Evolutionary conservation across 345 rosid genomes (phyloP).

Genomic region (Physaria fendleri): DNA sequence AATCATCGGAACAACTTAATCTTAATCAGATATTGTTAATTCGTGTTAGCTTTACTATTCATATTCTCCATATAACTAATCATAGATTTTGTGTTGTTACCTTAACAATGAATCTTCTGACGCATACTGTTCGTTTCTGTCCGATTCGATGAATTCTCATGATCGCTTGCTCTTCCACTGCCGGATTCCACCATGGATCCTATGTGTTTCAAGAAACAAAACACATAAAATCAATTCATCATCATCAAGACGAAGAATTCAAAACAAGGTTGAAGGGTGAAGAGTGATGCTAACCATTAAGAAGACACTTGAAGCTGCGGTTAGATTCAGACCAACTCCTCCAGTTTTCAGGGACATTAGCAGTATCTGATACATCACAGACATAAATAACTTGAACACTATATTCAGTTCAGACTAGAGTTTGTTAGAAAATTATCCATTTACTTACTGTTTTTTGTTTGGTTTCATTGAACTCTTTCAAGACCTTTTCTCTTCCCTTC

Average conservation of each 20-base stretch:
- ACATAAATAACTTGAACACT: background rate
- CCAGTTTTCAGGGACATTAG: slow-evolving; percentile 65
- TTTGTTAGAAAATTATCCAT: background rate
- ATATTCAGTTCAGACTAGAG: background rate
- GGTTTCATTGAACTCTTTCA: slow-evolving; percentile 56
- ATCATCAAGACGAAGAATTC: background rate
- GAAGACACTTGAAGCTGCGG: slow-evolving; percentile 63
- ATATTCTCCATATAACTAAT: no score
- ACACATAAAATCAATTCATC: background rate
- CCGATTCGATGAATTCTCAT: slow-evolving; percentile 64
- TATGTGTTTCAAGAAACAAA: slow-evolving; percentile 1
- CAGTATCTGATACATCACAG: slow-evolving; percentile 34
- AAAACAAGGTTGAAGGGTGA: background rate
- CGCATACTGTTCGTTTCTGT: slow-evolving; percentile 46
- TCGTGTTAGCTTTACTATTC: no score
- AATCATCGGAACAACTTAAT: no score
- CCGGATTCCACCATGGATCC: slow-evolving; percentile 86
- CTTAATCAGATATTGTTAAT: no score
- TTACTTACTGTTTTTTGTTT: slow-evolving; percentile 44
- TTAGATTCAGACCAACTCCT: slow-evolving; percentile 63
- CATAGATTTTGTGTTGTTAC: slow-evolving; percentile 17
- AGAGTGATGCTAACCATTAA: slow-evolving; percentile 40
- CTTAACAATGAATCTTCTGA: slow-evolving; percentile 54
- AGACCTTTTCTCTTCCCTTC: slow-evolving; percentile 54
- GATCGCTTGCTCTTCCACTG: slow-evolving; percentile 65